Conservation (phyloP, 768 basidiomycete genomes). For the Boletus pseudopeckii region DNA sequence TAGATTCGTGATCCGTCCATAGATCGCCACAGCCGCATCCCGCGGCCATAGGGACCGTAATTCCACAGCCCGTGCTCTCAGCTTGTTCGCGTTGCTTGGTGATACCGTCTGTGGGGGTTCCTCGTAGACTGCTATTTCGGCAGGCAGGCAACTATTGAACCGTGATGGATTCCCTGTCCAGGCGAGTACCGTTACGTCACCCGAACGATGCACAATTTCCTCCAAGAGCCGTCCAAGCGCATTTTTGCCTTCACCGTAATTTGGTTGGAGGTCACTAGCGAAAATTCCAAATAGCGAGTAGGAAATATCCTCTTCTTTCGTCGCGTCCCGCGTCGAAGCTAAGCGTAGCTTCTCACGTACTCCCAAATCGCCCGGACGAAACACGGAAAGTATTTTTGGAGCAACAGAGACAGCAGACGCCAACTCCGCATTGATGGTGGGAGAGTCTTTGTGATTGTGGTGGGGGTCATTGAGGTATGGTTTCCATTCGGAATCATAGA, state of each 20-base stretch:
- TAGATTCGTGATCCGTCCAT: neutral
- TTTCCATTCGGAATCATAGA: conserved; percentile 7
- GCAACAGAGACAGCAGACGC: neutral
- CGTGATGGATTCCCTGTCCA: neutral
- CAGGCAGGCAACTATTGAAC: conserved; percentile 6
- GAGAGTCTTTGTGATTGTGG: conserved; percentile 2
- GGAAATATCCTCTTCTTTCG: neutral
- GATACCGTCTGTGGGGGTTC: neutral
- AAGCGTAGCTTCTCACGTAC: conserved; percentile 2
- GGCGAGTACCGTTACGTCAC: conserved; percentile 2
- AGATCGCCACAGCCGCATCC: neutral
- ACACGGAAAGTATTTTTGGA: neutral
- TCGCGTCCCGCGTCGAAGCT: neutral
- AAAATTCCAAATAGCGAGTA: conserved; percentile 6
- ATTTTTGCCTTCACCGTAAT: neutral
- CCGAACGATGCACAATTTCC: conserved; percentile 5
- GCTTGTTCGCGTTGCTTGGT: neutral
- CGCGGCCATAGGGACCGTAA: neutral
- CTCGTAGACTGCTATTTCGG: neutral
- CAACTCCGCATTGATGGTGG: neutral
- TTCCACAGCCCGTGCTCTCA: neutral
- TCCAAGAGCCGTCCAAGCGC: conserved; percentile 5
- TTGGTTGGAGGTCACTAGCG: conserved; percentile 1
- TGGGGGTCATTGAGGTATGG: neutral
- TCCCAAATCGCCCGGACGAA: neutral